Evolutionary conservation across 2,329 filamentous ascomycete species (phyloP), one percentile per base, ranked within the genome.

Genomic region (Drechslerella coelobrocha): DNA sequence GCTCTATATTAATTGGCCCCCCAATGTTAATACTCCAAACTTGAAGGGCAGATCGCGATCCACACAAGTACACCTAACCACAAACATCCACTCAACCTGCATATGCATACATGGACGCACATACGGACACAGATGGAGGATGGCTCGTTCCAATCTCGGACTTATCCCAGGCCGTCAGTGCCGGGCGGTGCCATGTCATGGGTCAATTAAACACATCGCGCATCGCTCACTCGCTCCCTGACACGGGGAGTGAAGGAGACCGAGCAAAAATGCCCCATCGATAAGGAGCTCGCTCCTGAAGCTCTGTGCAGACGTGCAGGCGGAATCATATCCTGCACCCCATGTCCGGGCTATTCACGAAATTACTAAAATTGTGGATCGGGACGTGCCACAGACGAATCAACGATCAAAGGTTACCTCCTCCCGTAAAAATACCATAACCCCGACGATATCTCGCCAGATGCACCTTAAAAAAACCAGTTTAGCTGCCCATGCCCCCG

Each of bases 41-140:
- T n/a, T n/a, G 34, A 34, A 39, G 34, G 23, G 51, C 41, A 52
- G 65, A 69, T 69, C 65, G 65, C 65, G 65, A 69, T 69, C 65
- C 65, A 61, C 65, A 51, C 39, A n/a, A 39, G 34, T 14, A 10
- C 34, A 14, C 17, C 34, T 39, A 39, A 39, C 34, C 34, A 14
- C 34, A 6, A 14, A 10, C 34, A 39, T 39, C 34, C 34, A 14
- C 34, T 39, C 34, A 14, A n/a, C 34, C 5, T 39, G 34, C 34
- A 39, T 39, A 39, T 39, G 34, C 34, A 39, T 10, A 5, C 34
- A n/a, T 6, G 34, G 34, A 39, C 34, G 34, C 34, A 39, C 34
- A n/a, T 39, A 6, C 34, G 12, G 34, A 5, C 34, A 39, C 12
- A n/a, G 34, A 39, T n/a, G 12, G 34, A 12, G 29, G 12, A 6